Evolutionary conservation across 768 basidiomycete genomes (phyloP).

Genomic region (Daedaleopsis nitida): DNA sequence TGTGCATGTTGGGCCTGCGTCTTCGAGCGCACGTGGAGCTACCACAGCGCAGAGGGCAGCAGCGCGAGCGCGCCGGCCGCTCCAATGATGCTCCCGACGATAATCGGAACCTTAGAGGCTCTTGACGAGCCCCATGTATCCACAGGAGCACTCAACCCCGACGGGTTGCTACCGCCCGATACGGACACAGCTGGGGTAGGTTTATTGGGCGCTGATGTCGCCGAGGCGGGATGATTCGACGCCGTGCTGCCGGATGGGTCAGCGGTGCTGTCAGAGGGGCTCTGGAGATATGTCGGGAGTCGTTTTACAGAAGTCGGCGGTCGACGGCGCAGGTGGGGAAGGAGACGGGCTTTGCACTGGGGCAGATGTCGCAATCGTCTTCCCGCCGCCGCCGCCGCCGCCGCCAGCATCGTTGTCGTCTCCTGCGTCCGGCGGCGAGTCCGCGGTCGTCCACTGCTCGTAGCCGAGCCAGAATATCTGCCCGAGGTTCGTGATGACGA

Average conservation of each 20-base stretch:
- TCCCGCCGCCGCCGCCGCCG: not conserved
- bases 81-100: conserved; percentile 3
- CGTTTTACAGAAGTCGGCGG: too few relatives aligned
- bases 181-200: not conserved
- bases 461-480: conserved; percentile 15
- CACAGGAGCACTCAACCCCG: not conserved
- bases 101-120: not conserved
- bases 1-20: not conserved
- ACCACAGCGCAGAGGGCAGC: conserved; percentile 5
- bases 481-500: conserved; percentile 14
- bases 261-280: too few relatives aligned
- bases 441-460: conserved; percentile 4
- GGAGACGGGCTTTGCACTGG: not conserved
- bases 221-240: not conserved
- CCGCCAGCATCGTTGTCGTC: too few relatives aligned
- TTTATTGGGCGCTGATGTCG: not conserved
- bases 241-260: too few relatives aligned
- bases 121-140: not conserved
- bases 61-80: conserved; percentile 4
- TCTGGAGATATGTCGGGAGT: too few relatives aligned
- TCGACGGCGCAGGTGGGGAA: too few relatives aligned
- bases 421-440: not conserved
- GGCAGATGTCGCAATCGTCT: not conserved
- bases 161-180: not conserved
- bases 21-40: conserved; percentile 5